Conservation (phyloP, 2,329 filamentous ascomycete genomes). For the Ceratocystis harringtonii region DNA sequence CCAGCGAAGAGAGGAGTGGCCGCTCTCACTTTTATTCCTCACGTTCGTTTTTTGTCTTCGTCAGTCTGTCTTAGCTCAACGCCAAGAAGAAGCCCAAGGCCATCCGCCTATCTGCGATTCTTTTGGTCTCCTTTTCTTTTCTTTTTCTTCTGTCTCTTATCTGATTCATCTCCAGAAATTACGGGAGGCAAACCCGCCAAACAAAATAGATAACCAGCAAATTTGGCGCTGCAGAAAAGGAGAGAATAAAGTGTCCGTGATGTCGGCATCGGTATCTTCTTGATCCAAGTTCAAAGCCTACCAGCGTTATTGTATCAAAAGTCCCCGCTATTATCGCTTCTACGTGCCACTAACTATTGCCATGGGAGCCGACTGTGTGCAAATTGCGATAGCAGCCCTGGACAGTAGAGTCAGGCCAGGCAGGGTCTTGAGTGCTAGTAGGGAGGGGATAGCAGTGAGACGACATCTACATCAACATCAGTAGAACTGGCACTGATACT, state of each 20-base stretch:
- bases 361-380: not conserved
- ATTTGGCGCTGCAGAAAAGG: not conserved
- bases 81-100: no score
- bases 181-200: not conserved
- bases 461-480: not conserved
- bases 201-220: not conserved
- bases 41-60: not conserved
- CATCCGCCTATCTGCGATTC: not conserved
- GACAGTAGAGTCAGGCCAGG: not conserved
- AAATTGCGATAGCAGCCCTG: not conserved
- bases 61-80: not conserved
- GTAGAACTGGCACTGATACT: not conserved
- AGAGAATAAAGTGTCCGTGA: not conserved
- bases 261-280: not conserved
- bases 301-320: not conserved
- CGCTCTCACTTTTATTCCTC: not conserved
- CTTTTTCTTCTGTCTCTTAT: not conserved
- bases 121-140: not conserved
- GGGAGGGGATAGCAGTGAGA: not conserved
- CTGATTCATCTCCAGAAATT: not conserved
- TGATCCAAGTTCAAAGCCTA: constrained; percentile 1
- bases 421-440: not conserved
- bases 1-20: not conserved
- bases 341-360: not conserved
- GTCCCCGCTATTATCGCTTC: not conserved